These are phyloP conservation scores for Spizellomyces sp. DNA, from an alignment of 192 early-diverging fungal genomes.

Conservation along the genomic window DNA sequence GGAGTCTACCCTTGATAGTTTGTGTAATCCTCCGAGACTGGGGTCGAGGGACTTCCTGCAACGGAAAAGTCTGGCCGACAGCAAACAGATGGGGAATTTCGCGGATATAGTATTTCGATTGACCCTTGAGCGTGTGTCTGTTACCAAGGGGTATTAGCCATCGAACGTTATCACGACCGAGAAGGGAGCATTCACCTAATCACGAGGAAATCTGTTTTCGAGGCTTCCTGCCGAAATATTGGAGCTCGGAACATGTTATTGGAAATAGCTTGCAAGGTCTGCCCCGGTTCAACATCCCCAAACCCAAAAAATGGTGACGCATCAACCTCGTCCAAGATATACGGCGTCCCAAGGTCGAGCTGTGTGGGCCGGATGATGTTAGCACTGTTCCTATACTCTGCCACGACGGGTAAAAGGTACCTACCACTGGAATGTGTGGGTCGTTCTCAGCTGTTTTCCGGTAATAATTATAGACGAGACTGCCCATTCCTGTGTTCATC, in stretches of 20 bases:
- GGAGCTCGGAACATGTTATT: slow-evolving; percentile 97
- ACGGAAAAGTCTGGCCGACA: slow-evolving; percentile 91
- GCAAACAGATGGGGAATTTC: slow-evolving; percentile 81
- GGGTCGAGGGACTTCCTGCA: slow-evolving; percentile 92
- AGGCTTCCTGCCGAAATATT: slow-evolving; percentile 73
- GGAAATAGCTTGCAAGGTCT: slow-evolving; percentile 83
- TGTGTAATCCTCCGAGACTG: slow-evolving; percentile 91
- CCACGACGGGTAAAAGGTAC: neutral
- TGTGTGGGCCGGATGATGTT: slow-evolving; percentile 14
- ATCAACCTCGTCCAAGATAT: slow-evolving; percentile 85
- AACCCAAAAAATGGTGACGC: slow-evolving; percentile 93
- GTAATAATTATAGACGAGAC: slow-evolving; percentile 93
- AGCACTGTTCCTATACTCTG: neutral
- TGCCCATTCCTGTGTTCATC: slow-evolving; percentile 94
- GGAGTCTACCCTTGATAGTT: slow-evolving; percentile 81
- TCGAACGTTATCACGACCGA: neutral
- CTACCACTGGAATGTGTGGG: slow-evolving; percentile 60
- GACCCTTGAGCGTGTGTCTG: slow-evolving; percentile 69
- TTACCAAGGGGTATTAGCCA: slow-evolving; percentile 15
- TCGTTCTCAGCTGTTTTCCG: slow-evolving; percentile 87
- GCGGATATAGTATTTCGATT: slow-evolving; percentile 84
- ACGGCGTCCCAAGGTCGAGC: slow-evolving; percentile 77
- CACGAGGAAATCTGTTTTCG: slow-evolving; percentile 82
- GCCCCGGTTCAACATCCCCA: slow-evolving; percentile 91
- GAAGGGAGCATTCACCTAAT: slow-evolving; percentile 50